A percentile compares a stretch with the other conserved stretches of the same genome.
Evolutionary conservation across 2,329 filamentous ascomycete species (phyloP).

Genomic region (Penicillium sp.): DNA sequence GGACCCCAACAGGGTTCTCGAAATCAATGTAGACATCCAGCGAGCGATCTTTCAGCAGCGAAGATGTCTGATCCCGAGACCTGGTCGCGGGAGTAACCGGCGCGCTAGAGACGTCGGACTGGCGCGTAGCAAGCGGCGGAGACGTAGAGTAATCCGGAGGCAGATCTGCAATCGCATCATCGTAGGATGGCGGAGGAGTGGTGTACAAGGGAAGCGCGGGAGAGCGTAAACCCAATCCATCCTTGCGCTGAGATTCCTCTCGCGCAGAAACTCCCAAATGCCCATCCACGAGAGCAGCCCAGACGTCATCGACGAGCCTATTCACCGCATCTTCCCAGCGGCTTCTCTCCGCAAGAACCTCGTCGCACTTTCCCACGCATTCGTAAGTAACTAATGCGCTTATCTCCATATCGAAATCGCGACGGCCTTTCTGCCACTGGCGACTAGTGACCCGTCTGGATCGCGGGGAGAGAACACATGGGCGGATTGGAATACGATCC

Average conservation of each 20-base stretch:
- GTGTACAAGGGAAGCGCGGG: constrained; percentile 19
- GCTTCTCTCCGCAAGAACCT: not conserved
- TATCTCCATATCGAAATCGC: constrained; percentile 15
- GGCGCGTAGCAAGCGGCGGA: constrained; percentile 26
- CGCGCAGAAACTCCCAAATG: no score
- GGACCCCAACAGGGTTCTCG: constrained; percentile 20
- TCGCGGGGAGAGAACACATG: constrained; percentile 16
- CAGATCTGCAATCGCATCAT: constrained; percentile 30
- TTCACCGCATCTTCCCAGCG: constrained; percentile 5
- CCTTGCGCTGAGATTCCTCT: not conserved
- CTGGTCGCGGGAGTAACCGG: constrained; percentile 4
- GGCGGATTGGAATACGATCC: constrained; percentile 4
- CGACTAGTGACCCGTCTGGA: constrained; percentile 12
- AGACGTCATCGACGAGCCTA: constrained; percentile 9
- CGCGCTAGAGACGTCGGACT: constrained; percentile 8
- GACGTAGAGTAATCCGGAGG: constrained; percentile 33
- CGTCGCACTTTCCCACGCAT: constrained; percentile 1
- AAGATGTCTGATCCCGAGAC: constrained; percentile 4
- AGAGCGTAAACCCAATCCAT: constrained; percentile 11
- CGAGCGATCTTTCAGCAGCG: constrained; percentile 7
- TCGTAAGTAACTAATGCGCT: constrained; percentile 3
- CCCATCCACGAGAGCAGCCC: constrained; percentile 4
- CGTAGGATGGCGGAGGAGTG: constrained; percentile 30
- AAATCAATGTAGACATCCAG: constrained; percentile 24
- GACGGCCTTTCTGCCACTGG: constrained; percentile 7